A percentile compares a stretch with the other conserved stretches of the same genome.
These are phyloP conservation scores for Boletales sp. DNA, from an alignment of 768 basidiomycete genomes.

Conservation along the genomic window DNA sequence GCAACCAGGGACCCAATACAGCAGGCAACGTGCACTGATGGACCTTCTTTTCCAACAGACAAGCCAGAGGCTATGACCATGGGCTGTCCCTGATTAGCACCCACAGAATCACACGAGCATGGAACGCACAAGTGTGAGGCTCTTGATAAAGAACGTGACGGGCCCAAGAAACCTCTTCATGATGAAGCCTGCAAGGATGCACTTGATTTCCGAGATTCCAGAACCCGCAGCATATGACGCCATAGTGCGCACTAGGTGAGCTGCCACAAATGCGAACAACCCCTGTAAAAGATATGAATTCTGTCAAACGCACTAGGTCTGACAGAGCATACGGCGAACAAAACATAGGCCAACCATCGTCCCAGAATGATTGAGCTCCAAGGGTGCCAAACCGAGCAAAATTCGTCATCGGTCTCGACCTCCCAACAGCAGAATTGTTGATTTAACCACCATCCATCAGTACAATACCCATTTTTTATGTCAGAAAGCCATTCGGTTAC, in stretches of 20 bases:
- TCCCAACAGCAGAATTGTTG: slow-evolving; percentile 99
- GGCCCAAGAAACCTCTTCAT: slow-evolving; percentile 95
- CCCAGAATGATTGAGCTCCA: slow-evolving; percentile 76
- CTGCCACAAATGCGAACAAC: slow-evolving; percentile 79
- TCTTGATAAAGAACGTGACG: slow-evolving; percentile 91
- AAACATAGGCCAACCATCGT: slow-evolving; percentile 82
- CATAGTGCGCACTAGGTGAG: slow-evolving; percentile 82
- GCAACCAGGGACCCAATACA: slow-evolving; percentile 92
- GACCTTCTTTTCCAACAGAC: slow-evolving; percentile 97
- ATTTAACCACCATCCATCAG: slow-evolving; percentile 97
- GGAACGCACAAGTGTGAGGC: slow-evolving; percentile 76
- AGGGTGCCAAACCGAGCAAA: slow-evolving; percentile 87
- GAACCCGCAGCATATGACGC: slow-evolving; percentile 97
- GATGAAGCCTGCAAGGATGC: slow-evolving; percentile 93
- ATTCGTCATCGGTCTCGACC: slow-evolving; percentile 76
- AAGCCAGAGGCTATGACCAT: slow-evolving; percentile 95
- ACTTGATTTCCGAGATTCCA: slow-evolving; percentile 98
- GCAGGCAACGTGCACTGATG: slow-evolving; percentile 96
- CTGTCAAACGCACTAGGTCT: neutral
- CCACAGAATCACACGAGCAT: neutral
- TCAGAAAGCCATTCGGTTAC: slow-evolving; percentile 97
- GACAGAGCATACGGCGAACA: slow-evolving; percentile 71
- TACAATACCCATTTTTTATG: slow-evolving; percentile 96
- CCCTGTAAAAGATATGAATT: slow-evolving; percentile 44
- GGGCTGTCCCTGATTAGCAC: slow-evolving; percentile 53